A percentile compares a stretch with the other conserved stretches of the same genome.
Conservation (phyloP, 345 rosid genomes). For the Psidium friedrichsthalianum region DNA sequence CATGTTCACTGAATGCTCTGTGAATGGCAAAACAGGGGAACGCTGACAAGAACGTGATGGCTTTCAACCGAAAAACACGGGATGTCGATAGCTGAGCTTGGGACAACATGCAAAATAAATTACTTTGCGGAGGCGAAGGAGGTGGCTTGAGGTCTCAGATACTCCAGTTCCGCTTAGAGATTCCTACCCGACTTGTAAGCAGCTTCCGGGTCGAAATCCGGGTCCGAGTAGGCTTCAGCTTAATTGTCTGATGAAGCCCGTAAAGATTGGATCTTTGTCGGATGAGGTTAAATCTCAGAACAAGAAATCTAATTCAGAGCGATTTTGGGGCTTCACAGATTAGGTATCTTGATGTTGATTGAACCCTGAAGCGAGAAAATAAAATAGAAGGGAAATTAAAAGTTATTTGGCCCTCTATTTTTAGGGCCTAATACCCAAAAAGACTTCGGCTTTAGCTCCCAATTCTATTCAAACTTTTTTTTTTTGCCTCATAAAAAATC, state of each 20-base stretch:
- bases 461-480: too few species aligned
- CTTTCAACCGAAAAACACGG: not conserved
- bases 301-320: not conserved
- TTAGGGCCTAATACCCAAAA: not conserved
- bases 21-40: not conserved
- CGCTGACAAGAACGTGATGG: not conserved
- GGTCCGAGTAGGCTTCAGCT: not conserved
- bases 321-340: not conserved
- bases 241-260: not conserved
- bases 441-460: too few species aligned
- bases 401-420: not conserved
- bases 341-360: not conserved
- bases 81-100: not conserved
- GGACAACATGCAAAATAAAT: not conserved
- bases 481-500: too few species aligned
- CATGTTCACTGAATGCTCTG: not conserved
- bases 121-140: not conserved
- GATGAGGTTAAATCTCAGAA: not conserved
- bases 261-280: not conserved
- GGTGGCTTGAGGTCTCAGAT: not conserved
- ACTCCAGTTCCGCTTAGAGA: too few species aligned
- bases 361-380: not conserved
- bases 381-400: too few species aligned
- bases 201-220: not conserved
- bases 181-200: not conserved